Percentiles rank a stretch among this genome's conserved stretches.
phyloP scores from a whole-genome alignment of 306 rosid genomes.

The Vigna nakashimae region DNA sequence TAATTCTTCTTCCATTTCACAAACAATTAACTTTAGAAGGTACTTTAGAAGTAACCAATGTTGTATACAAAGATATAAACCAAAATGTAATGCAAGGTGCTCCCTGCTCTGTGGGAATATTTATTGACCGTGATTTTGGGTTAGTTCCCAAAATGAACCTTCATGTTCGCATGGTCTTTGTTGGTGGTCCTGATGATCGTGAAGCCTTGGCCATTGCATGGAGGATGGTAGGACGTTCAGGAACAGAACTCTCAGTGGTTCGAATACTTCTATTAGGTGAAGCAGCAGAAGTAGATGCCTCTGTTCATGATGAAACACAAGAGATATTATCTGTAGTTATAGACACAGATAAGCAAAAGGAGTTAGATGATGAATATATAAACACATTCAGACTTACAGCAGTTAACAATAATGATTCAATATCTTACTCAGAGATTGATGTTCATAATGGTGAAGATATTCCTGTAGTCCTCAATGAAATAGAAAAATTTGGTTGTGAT shows the following conservation, averaged over 20 bases:
- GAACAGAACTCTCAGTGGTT: constrained; percentile 47
- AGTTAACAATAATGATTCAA: constrained; percentile 35
- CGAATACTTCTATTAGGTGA: constrained; percentile 47
- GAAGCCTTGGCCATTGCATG: constrained; percentile 66
- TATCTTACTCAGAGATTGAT: constrained; percentile 48
- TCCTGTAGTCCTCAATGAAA: constrained; percentile 27
- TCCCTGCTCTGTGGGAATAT: constrained; percentile 54
- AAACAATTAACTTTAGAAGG: constrained; percentile 31
- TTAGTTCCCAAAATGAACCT: not conserved
- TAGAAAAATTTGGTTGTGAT: constrained; percentile 46
- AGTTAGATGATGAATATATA: constrained; percentile 52
- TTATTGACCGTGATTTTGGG: constrained; percentile 44
- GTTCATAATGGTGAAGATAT: constrained; percentile 49
- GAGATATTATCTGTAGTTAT: constrained; percentile 25
- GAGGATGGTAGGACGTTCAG: constrained; percentile 59
- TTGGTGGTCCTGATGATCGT: constrained; percentile 65
- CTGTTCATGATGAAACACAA: not conserved
- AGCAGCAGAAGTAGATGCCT: constrained; percentile 29
- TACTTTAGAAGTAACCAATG: constrained; percentile 23
- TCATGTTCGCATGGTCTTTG: constrained; percentile 40
- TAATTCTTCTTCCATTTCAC: constrained; percentile 54
- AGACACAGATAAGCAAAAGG: constrained; percentile 43
- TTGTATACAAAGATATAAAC: constrained; percentile 37
- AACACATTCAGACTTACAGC: constrained; percentile 45
- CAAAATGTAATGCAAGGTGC: constrained; percentile 38